Evolutionary conservation across 768 basidiomycete species (phyloP).

Genomic region (Hortiboletus campestris): DNA sequence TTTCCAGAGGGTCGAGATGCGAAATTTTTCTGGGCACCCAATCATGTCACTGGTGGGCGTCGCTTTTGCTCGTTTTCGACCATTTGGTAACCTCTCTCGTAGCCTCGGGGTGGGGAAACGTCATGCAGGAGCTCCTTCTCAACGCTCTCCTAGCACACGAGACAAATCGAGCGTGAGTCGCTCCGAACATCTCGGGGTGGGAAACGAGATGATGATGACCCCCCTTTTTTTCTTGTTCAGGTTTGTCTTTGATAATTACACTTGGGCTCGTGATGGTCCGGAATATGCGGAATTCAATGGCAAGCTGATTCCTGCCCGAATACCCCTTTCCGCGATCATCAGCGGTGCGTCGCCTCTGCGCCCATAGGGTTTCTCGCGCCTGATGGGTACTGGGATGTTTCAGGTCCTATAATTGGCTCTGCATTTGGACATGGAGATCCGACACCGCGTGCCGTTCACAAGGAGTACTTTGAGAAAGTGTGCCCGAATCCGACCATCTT

Average conservation of each 20-base stretch:
- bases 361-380: not conserved
- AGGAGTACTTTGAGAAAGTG: slow-evolving; percentile 43
- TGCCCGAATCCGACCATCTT: slow-evolving; percentile 43
- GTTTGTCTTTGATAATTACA: slow-evolving; percentile 59
- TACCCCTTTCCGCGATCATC: slow-evolving; percentile 54
- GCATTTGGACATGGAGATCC: slow-evolving; percentile 34
- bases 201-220: not conserved
- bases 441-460: slow-evolving; percentile 45
- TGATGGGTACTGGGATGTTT: not conserved
- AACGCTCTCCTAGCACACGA: slow-evolving; percentile 49
- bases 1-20: slow-evolving; percentile 40
- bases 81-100: not conserved
- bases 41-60: slow-evolving; percentile 43
- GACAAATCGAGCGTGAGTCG: slow-evolving; percentile 47
- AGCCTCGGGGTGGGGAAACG: slow-evolving; percentile 64
- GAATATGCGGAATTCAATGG: slow-evolving; percentile 49
- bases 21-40: slow-evolving; percentile 49
- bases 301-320: slow-evolving; percentile 49
- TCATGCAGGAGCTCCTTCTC: slow-evolving; percentile 55
- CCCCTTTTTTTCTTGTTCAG: slow-evolving; percentile 21
- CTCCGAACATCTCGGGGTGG: too few relatives aligned
- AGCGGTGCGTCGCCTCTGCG: slow-evolving; percentile 37
- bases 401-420: slow-evolving; percentile 47
- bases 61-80: not conserved
- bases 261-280: slow-evolving; percentile 44